phyloP scores from a whole-genome alignment of 73 alveolate species.

The Urostyla sp. region DNA sequence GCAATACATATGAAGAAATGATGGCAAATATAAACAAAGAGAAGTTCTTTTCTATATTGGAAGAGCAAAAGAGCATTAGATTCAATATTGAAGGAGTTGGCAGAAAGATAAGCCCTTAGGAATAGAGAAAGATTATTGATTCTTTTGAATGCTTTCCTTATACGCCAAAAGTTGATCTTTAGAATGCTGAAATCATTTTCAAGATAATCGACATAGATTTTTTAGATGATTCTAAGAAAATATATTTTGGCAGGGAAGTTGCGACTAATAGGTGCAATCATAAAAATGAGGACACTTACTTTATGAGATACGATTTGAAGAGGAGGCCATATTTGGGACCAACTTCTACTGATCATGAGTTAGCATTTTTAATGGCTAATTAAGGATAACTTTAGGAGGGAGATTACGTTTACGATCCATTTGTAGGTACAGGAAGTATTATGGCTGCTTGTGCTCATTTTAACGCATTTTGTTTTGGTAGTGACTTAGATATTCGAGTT shows the following conservation, averaged over 20 bases:
- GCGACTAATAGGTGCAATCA: slow-evolving; percentile 82
- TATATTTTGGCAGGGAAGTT: slow-evolving; percentile 87
- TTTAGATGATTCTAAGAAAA: slow-evolving; percentile 69
- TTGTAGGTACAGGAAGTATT: slow-evolving; percentile 98
- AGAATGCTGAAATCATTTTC: slow-evolving; percentile 87
- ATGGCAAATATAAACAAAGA: slow-evolving; percentile 48
- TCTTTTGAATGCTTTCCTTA: slow-evolving; percentile 80
- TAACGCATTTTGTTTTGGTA: slow-evolving; percentile 93
- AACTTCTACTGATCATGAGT: slow-evolving; percentile 93
- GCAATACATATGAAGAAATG: slow-evolving; percentile 53
- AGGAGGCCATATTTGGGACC: slow-evolving; percentile 98
- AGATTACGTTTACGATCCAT: slow-evolving; percentile 96
- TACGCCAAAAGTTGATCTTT: slow-evolving; percentile 80
- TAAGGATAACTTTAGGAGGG: slow-evolving; percentile 89
- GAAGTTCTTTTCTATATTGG: slow-evolving; percentile 12
- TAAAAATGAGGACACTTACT: slow-evolving; percentile 81
- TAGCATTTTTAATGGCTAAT: slow-evolving; percentile 97
- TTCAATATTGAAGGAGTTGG: slow-evolving; percentile 84
- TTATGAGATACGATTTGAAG: slow-evolving; percentile 87
- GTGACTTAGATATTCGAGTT: slow-evolving; percentile 97
- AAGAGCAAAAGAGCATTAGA: slow-evolving; percentile 66
- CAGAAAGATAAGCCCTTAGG: slow-evolving; percentile 70
- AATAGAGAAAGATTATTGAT: slow-evolving; percentile 78
- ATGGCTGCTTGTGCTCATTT: slow-evolving; percentile 91
- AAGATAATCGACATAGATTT: slow-evolving; percentile 71